phyloP scores from a whole-genome alignment of 2,329 filamentous ascomycete genomes.

The Colletotrichum sp. region DNA sequence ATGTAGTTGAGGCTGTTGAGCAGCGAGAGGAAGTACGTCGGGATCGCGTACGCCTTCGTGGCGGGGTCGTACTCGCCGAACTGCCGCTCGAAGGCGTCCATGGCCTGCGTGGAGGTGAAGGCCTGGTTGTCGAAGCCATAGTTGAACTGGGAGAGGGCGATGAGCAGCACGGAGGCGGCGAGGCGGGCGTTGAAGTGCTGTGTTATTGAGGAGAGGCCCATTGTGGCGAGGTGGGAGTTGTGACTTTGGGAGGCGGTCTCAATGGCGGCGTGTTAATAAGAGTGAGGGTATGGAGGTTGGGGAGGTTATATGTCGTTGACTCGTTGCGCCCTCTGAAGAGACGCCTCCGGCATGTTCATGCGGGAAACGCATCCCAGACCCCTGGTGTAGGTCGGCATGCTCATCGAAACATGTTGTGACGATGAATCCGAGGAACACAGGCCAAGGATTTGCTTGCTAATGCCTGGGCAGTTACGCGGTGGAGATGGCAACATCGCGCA shows the following conservation, averaged over 20 bases:
- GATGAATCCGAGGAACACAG: not conserved
- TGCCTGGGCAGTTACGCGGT: not conserved
- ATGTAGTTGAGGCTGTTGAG: slow-evolving; percentile 39
- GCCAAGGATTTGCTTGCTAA: not conserved
- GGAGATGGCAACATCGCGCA: not conserved
- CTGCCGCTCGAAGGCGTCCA: slow-evolving; percentile 37
- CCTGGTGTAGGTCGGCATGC: not conserved
- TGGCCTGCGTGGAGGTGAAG: slow-evolving; percentile 42
- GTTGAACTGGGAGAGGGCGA: slow-evolving; percentile 41
- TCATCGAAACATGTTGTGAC: not conserved
- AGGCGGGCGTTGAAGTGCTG: slow-evolving; percentile 20
- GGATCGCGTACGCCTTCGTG: slow-evolving; percentile 26
- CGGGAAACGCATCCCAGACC: not conserved
- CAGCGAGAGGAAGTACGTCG: slow-evolving; percentile 37
- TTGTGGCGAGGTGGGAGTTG: not conserved
- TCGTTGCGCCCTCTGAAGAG: not conserved
- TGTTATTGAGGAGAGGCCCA: not conserved
- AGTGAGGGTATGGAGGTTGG: not conserved
- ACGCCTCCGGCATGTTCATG: not conserved
- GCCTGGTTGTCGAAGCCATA: slow-evolving; percentile 42
- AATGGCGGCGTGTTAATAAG: not conserved
- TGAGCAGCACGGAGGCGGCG: slow-evolving; percentile 25
- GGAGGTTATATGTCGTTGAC: not conserved
- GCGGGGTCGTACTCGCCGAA: slow-evolving; percentile 33
- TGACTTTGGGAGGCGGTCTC: not conserved